A percentile compares a stretch with the other conserved stretches of the same genome.
These are phyloP conservation scores for Paramyrothecium roridum DNA, from an alignment of 2,329 filamentous ascomycete species.

Conservation along the genomic window DNA sequence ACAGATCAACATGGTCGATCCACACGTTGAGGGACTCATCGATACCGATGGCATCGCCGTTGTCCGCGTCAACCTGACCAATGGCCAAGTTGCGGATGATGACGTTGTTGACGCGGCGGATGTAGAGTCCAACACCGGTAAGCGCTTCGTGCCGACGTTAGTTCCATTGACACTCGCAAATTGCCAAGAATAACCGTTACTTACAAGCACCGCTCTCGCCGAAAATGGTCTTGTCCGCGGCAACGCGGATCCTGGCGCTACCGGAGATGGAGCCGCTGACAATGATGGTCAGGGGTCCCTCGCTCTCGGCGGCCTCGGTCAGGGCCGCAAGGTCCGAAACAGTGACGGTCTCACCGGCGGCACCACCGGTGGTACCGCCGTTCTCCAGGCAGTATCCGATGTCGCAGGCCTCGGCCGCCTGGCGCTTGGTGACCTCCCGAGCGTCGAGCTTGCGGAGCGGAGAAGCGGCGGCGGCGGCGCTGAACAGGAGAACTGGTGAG, in stretches of 20 bases:
- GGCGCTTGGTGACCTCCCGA: slow-evolving; percentile 30
- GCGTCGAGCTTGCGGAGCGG: not conserved
- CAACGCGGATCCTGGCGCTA: slow-evolving; percentile 20
- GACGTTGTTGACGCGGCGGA: slow-evolving; percentile 49
- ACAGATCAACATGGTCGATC: slow-evolving; percentile 39
- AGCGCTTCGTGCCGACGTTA: slow-evolving; percentile 13
- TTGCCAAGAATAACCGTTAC: not conserved
- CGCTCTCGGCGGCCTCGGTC: slow-evolving; percentile 18
- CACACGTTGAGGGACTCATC: slow-evolving; percentile 43
- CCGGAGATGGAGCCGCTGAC: slow-evolving; percentile 23
- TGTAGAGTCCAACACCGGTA: slow-evolving; percentile 41
- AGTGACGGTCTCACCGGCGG: slow-evolving; percentile 22
- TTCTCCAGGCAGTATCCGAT: slow-evolving; percentile 28
- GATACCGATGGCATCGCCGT: slow-evolving; percentile 49
- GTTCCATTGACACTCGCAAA: not conserved
- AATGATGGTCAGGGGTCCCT: slow-evolving; percentile 23
- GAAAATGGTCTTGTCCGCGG: slow-evolving; percentile 41
- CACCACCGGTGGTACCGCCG: slow-evolving; percentile 27
- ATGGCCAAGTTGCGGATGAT: slow-evolving; percentile 54
- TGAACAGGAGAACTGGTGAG: not conserved
- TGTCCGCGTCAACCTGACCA: slow-evolving; percentile 39
- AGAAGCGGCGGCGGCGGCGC: not conserved
- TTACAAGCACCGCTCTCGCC: slow-evolving; percentile 27
- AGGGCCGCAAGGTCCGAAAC: slow-evolving; percentile 21
- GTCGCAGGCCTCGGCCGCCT: slow-evolving; percentile 42